Evolutionary conservation across 2,329 filamentous ascomycete species (phyloP).

Genomic region (Pseudogymnoascus sp.): DNA sequence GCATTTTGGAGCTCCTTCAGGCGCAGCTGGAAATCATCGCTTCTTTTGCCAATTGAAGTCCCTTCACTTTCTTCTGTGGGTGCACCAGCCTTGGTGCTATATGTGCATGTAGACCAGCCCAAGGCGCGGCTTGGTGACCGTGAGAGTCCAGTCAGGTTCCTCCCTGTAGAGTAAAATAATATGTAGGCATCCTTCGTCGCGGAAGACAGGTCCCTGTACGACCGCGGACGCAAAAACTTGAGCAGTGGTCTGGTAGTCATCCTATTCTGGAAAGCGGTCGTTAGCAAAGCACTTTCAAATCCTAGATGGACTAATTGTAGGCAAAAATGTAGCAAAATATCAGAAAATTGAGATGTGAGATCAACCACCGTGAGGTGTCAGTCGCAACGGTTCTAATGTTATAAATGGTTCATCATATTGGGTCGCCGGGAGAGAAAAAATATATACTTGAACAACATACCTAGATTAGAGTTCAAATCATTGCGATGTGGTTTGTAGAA

Average conservation of each 20-base stretch:
- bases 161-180: constrained; percentile 37
- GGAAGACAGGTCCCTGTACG: constrained; percentile 34
- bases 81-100: constrained; percentile 19
- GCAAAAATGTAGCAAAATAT: constrained; percentile 20
- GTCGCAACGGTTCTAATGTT: constrained; percentile 51
- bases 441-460: neutral
- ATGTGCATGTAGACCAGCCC: constrained; percentile 18
- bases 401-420: constrained; percentile 42
- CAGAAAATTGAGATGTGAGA: constrained; percentile 45
- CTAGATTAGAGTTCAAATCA: neutral
- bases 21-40: constrained; percentile 39
- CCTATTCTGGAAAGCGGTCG: constrained; percentile 17
- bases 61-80: constrained; percentile 14
- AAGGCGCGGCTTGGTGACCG: constrained; percentile 18
- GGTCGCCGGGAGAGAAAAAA: neutral
- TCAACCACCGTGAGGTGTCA: constrained; percentile 46
- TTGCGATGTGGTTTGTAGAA: constrained; percentile 11
- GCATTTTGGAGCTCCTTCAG: constrained; percentile 43
- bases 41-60: constrained; percentile 5
- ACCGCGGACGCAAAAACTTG: constrained; percentile 48
- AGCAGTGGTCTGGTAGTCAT: constrained; percentile 40
- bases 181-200: constrained; percentile 35
- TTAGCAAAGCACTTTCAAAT: constrained; percentile 6
- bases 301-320: neutral
- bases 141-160: constrained; percentile 2